phyloP scores from a whole-genome alignment of 2,329 filamentous ascomycete species.

The Diaporthe eres region DNA sequence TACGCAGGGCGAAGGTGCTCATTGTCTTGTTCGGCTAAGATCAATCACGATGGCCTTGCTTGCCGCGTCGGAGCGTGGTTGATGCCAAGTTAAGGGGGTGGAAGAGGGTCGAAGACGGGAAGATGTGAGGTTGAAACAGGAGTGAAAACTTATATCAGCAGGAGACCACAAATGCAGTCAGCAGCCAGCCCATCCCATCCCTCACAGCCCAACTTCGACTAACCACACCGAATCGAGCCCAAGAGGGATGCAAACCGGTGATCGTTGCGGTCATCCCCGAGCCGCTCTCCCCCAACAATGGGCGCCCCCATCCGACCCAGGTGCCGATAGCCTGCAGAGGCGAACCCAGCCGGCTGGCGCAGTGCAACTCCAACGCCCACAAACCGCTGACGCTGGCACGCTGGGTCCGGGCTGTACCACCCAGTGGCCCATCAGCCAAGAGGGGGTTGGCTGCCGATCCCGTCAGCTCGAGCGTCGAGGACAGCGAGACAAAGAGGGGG shows the following conservation, averaged over 20 bases:
- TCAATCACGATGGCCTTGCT: background rate
- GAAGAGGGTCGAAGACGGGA: background rate
- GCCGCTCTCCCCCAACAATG: background rate
- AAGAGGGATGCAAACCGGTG: background rate
- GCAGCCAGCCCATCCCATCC: background rate
- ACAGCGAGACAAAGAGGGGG: background rate
- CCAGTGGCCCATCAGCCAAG: background rate
- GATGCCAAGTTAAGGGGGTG: background rate
- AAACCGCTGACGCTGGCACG: conserved; percentile 20
- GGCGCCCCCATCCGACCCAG: background rate
- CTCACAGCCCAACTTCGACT: background rate
- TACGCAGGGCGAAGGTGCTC: background rate
- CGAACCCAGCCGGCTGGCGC: conserved; percentile 15
- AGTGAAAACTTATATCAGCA: conserved; percentile 29
- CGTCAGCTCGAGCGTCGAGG: background rate
- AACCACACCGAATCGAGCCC: background rate
- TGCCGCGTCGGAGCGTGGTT: background rate
- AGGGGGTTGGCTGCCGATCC: background rate
- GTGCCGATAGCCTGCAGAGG: background rate
- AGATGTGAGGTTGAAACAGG: conserved; percentile 6
- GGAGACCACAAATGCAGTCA: background rate
- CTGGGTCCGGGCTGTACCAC: background rate
- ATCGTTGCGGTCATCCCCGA: conserved; percentile 27
- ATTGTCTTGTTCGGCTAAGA: background rate
- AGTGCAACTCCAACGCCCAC: background rate